These are phyloP conservation scores for Backusella morwellensis DNA, from an alignment of 192 early-diverging fungal species.

Conservation along the genomic window DNA sequence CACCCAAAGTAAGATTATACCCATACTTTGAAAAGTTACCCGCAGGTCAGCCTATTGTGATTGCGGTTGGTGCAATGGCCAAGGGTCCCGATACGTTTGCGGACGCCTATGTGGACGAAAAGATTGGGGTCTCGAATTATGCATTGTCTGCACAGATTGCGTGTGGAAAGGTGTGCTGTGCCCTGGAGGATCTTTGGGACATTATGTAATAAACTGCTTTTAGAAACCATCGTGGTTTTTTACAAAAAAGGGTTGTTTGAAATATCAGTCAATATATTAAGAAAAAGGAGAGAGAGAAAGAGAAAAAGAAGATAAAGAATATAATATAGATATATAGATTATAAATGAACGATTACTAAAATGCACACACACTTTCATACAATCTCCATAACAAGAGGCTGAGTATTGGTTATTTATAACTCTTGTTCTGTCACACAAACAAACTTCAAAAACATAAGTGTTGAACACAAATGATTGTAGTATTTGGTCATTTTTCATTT, in stretches of 20 bases:
- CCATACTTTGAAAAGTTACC: slow-evolving; percentile 71
- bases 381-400: too few relatives aligned
- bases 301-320: too few relatives aligned
- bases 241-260: neutral
- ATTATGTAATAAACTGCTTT: slow-evolving; percentile 55
- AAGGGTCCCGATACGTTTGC: slow-evolving; percentile 95
- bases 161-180: slow-evolving; percentile 89
- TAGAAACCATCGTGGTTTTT: neutral
- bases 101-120: slow-evolving; percentile 90
- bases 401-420: too few relatives aligned
- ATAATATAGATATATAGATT: too few relatives aligned
- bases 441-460: too few relatives aligned
- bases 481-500: too few relatives aligned
- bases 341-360: too few relatives aligned
- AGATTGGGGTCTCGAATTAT: slow-evolving; percentile 94
- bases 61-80: slow-evolving; percentile 95
- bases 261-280: too few relatives aligned
- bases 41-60: slow-evolving; percentile 73
- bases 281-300: too few relatives aligned
- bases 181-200: slow-evolving; percentile 88
- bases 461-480: neutral
- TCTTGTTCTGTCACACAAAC: too few relatives aligned
- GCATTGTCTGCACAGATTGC: slow-evolving; percentile 93
- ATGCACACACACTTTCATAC: too few relatives aligned
- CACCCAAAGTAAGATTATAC: slow-evolving; percentile 74